Percentiles rank a stretch among this genome's conserved stretches.
phyloP scores from a whole-genome alignment of 1,139 yeast species.

The Martiniozyma asiatica region DNA sequence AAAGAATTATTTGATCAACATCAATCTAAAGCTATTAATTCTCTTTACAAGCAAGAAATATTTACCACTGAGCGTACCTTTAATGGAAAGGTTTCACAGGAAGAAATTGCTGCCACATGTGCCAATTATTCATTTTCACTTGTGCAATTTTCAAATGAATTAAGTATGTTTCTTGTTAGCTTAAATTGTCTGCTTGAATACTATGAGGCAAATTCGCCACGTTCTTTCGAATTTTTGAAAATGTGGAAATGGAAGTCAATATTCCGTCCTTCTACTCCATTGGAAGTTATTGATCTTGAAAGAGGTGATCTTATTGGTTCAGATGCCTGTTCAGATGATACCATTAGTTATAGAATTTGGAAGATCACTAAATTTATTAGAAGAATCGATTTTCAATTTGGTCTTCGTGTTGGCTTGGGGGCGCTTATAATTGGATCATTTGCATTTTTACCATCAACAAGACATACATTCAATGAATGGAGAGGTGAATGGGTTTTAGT shows the following conservation, averaged over 20 bases:
- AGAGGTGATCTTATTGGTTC: conserved; percentile 4
- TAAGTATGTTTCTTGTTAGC: conserved; percentile 35
- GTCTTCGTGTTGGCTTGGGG: conserved; percentile 70
- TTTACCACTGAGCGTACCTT: conserved; percentile 31
- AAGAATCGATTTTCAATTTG: conserved; percentile 64
- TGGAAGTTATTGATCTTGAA: conserved; percentile 2
- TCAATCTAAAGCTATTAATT: conserved; percentile 44
- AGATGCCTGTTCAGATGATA: conserved; percentile 4
- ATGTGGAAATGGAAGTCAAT: conserved; percentile 29
- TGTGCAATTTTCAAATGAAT: conserved; percentile 49
- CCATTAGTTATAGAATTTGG: conserved; percentile 27
- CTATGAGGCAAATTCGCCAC: conserved; percentile 6
- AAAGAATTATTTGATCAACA: conserved; percentile 42
- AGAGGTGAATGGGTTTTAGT: conserved; percentile 80
- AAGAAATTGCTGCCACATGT: conserved; percentile 76
- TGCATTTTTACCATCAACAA: conserved; percentile 51
- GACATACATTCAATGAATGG: conserved; percentile 49
- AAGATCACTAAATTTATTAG: conserved; percentile 31
- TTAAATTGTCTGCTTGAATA: conserved; percentile 25
- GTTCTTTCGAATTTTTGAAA: conserved; percentile 42
- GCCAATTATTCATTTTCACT: conserved; percentile 65
- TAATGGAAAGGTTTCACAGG: conserved; percentile 50
- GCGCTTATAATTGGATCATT: conserved; percentile 54
- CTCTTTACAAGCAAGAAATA: conserved; percentile 46
- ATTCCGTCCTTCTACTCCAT: background rate